Conservation (phyloP, 306 rosid species). For the Dalbergia cochinchinensis region DNA sequence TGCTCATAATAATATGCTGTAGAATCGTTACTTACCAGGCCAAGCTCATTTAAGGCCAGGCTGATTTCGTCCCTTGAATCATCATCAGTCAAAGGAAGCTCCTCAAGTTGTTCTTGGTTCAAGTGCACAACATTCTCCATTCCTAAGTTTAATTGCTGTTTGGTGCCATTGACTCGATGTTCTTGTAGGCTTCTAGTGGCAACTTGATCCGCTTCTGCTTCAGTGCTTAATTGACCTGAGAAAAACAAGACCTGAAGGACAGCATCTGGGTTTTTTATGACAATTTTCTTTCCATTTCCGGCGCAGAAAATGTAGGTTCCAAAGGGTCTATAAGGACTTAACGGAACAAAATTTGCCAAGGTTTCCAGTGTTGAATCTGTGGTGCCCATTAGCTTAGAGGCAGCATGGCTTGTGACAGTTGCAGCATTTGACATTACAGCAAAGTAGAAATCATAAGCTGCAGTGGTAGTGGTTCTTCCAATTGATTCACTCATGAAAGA, state of each 20-base stretch:
- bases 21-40: constrained; percentile 57
- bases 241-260: constrained; percentile 72
- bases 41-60: constrained; percentile 52
- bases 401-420: constrained; percentile 62
- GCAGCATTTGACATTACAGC: constrained; percentile 62
- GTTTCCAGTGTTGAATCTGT: constrained; percentile 60
- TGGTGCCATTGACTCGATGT: constrained; percentile 54
- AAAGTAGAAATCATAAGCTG: constrained; percentile 39
- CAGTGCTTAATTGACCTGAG: constrained; percentile 55
- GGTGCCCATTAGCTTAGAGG: constrained; percentile 69
- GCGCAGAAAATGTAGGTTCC: constrained; percentile 74
- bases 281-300: constrained; percentile 53
- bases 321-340: constrained; percentile 87
- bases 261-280: constrained; percentile 65
- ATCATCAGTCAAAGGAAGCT: constrained; percentile 49
- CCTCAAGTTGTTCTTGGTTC: constrained; percentile 38
- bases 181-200: constrained; percentile 49
- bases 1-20: background rate
- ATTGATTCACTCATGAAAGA: background rate
- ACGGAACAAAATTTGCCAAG: constrained; percentile 49
- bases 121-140: constrained; percentile 43
- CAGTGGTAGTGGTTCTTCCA: background rate
- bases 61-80: constrained; percentile 1
- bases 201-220: constrained; percentile 36
- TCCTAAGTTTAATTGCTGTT: constrained; percentile 38